phyloP scores from a whole-genome alignment of 176 grass and related monocot species.

The Oryza meridionalis region DNA sequence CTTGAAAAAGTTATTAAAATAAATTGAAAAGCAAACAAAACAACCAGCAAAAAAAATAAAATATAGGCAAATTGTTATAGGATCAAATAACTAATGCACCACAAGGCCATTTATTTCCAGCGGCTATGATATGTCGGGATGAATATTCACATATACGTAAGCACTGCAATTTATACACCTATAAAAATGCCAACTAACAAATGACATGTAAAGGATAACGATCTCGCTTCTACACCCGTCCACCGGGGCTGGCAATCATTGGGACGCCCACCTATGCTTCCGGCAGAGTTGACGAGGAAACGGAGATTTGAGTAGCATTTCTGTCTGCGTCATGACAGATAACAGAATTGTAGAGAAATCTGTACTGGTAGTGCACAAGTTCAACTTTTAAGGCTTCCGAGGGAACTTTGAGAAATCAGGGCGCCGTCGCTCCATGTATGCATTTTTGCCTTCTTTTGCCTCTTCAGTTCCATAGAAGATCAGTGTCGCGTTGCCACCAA shows the following conservation, averaged over 20 bases:
- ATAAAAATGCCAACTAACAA: neutral
- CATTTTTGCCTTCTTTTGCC: slow-evolving; percentile 84
- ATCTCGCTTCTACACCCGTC: neutral
- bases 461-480: slow-evolving; percentile 88
- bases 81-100: neutral
- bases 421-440: slow-evolving; percentile 71
- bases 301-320: neutral
- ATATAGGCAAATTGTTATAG: neutral
- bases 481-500: slow-evolving; percentile 83
- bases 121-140: neutral
- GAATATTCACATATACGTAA: neutral
- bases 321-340: neutral
- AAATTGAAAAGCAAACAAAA: too few relatives aligned
- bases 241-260: neutral
- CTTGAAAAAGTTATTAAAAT: neutral
- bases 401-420: slow-evolving; percentile 94
- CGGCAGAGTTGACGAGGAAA: neutral
- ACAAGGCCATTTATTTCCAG: neutral
- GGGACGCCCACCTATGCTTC: neutral
- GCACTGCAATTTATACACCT: neutral
- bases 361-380: neutral
- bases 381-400: slow-evolving; percentile 58
- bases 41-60: neutral
- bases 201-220: neutral
- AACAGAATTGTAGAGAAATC: neutral